Percentiles rank a stretch among this genome's conserved stretches.
Evolutionary conservation across 148 eudicot species (phyloP).

Genomic region (Amaranthus cruentus): DNA sequence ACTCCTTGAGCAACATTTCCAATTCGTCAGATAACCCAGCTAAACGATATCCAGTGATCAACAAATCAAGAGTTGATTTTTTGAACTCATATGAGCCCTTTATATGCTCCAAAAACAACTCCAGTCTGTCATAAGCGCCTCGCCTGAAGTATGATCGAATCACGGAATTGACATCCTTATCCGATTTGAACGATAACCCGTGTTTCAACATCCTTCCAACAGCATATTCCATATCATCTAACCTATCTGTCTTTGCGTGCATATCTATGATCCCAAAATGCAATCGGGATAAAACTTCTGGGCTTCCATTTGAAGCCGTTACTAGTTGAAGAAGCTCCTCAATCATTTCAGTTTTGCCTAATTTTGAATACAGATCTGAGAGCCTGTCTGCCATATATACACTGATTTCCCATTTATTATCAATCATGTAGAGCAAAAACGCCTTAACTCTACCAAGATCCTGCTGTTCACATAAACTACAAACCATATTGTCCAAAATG

Average conservation of each 20-base stretch:
- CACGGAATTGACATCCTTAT: conserved; percentile 36
- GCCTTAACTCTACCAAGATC: conserved; percentile 26
- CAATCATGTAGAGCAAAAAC: conserved; percentile 25
- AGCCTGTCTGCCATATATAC: conserved; percentile 22
- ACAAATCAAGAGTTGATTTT: conserved; percentile 36
- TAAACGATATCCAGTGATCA: conserved; percentile 39
- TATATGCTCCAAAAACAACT: conserved; percentile 38
- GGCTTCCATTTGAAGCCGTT: conserved; percentile 23
- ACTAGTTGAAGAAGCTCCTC: conserved; percentile 36
- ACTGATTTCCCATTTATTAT: conserved; percentile 27
- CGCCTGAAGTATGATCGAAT: conserved; percentile 40
- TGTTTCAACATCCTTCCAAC: conserved; percentile 51
- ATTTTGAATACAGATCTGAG: conserved; percentile 24
- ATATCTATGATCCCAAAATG: conserved; percentile 34
- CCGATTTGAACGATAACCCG: conserved; percentile 31
- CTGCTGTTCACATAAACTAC: conserved; percentile 29
- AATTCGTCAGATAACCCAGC: conserved; percentile 36
- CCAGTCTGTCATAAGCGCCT: conserved; percentile 46
- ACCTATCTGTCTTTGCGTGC: conserved; percentile 39
- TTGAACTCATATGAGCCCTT: conserved; percentile 31
- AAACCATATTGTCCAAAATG: conserved; percentile 36
- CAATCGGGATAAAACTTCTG: conserved; percentile 28
- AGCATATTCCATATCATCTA: conserved; percentile 49
- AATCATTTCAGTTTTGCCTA: conserved; percentile 32
- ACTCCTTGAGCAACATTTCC: conserved; percentile 17